Conservation (phyloP, 2,329 filamentous ascomycete genomes). For the Trichoderma arundinaceum region DNA sequence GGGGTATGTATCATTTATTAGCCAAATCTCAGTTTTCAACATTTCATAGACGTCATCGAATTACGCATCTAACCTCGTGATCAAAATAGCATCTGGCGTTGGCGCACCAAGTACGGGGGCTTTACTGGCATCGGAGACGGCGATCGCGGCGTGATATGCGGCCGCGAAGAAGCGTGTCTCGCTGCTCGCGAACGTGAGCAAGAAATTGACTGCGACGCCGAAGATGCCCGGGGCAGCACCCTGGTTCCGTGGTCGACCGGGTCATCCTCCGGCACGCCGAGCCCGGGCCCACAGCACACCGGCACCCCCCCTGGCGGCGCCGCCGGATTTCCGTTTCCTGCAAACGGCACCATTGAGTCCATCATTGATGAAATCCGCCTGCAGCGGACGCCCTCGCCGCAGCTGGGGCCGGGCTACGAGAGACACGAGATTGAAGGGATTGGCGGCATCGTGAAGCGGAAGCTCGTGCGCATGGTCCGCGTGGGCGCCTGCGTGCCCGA, state of each 20-base stretch:
- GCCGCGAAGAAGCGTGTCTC: conserved; percentile 77
- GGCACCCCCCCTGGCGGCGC: conserved; percentile 34
- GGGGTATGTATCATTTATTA: conserved; percentile 49
- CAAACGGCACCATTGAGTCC: conserved; percentile 36
- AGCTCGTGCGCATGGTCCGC: conserved; percentile 79
- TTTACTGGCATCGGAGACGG: conserved; percentile 88
- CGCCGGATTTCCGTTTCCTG: conserved; percentile 33
- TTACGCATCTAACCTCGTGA: neutral
- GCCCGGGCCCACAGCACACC: conserved; percentile 31
- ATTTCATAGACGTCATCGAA: neutral
- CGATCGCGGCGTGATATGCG: conserved; percentile 86
- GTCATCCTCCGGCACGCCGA: conserved; percentile 33
- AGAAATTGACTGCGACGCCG: conserved; percentile 84
- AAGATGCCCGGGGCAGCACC: conserved; percentile 63
- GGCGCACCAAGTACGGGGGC: conserved; percentile 84
- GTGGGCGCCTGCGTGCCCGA: conserved; percentile 87
- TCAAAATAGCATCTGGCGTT: conserved; percentile 74
- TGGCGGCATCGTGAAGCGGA: conserved; percentile 85
- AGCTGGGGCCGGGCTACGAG: conserved; percentile 74
- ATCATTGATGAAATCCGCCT: conserved; percentile 43
- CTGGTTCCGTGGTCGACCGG: conserved; percentile 34
- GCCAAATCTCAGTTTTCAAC: neutral
- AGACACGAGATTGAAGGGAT: conserved; percentile 91
- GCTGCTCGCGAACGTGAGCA: conserved; percentile 78
- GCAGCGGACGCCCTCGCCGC: conserved; percentile 53